Base-by-base conservation (phyloP, 768 basidiomycete species). In the Galerina marginata region DNA sequence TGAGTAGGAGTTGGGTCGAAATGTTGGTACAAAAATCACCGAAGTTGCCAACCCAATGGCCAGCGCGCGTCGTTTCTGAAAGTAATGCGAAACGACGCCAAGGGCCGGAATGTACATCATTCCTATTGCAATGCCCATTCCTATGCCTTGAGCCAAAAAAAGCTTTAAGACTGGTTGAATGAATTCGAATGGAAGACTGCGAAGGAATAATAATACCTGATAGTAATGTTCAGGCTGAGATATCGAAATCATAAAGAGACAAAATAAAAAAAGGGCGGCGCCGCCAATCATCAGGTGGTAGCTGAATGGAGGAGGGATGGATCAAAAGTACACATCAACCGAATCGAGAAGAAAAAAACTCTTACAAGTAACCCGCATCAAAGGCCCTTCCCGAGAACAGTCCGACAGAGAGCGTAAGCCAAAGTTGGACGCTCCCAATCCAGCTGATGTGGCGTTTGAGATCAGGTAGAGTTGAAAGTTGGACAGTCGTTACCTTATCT, bases 41-140 rank as follows among this genome's bases (percentile, higher is more conserved):
- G 77, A 69, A 16, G 74, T 72, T 20, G 71, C 74, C 39, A 78
- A 60, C 12, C 77, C 77, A 50, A 77, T 70, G 6, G 74, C 76
- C 4, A 77, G 56, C 9, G 77, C 67, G 16, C 77, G 67, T 33
- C 72, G 68, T 54, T 69, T 72, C 16, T 67, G 69, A 61, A 79
- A 79, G 52, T 76, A 78, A 46, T 78, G 78, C 5, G 77, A 73
- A 50, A 77, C 62, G n/a, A 77, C 67, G 6, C 69, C 76, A 16
- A 77, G 52, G 14, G 66, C 71, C 2, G 87, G 88, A 33, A 84
- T 74, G 61, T 82, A 86, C 42, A 80, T 74, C 51, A 82, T 62
- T 3, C 85, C 86, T 40, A 80, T 74, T 2, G 83, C 83, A 26
- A 87, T 75, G 11, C 86, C 83, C 15, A 81, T 64, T 4, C 77